phyloP scores from a whole-genome alignment of 768 basidiomycete genomes.

The Pilatotrama ljubarskyi region DNA sequence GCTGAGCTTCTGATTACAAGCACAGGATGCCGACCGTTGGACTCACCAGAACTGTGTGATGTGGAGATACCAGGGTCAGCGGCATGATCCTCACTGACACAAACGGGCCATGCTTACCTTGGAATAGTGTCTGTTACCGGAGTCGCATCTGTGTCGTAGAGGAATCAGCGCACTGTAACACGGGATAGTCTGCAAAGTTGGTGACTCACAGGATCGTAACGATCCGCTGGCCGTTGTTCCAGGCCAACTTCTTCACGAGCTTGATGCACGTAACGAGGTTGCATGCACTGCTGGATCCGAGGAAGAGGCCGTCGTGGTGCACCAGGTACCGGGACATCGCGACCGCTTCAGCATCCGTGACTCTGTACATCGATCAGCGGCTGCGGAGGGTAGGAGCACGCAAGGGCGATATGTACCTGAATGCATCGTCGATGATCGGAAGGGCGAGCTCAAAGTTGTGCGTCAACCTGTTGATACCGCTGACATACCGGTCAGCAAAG shows the following conservation, averaged over 20 bases:
- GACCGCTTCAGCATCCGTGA: constrained; percentile 92
- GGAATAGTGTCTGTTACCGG: constrained; percentile 88
- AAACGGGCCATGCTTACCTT: constrained; percentile 56
- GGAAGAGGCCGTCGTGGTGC: constrained; percentile 85
- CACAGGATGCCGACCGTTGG: no score
- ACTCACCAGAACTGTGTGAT: constrained; percentile 51
- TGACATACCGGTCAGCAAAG: no score
- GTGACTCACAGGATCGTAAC: constrained; percentile 80
- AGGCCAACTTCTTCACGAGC: constrained; percentile 67
- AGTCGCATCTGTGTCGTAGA: constrained; percentile 73
- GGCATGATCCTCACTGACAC: not conserved
- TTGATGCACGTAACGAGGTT: constrained; percentile 93
- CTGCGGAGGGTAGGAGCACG: not conserved
- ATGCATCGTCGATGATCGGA: constrained; percentile 85
- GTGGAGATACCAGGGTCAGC: not conserved
- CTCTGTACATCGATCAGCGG: constrained; percentile 43
- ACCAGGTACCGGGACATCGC: constrained; percentile 95
- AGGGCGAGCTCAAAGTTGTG: constrained; percentile 86
- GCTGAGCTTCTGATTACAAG: no score
- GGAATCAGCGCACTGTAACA: not conserved
- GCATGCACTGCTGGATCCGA: constrained; percentile 95
- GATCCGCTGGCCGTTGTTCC: constrained; percentile 66
- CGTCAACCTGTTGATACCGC: constrained; percentile 92
- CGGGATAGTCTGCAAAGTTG: not conserved
- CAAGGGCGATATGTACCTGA: constrained; percentile 70